Evolutionary conservation across 306 rosid species (phyloP), one percentile per base, ranked within the genome.

Genomic region (Vigna radiata): DNA sequence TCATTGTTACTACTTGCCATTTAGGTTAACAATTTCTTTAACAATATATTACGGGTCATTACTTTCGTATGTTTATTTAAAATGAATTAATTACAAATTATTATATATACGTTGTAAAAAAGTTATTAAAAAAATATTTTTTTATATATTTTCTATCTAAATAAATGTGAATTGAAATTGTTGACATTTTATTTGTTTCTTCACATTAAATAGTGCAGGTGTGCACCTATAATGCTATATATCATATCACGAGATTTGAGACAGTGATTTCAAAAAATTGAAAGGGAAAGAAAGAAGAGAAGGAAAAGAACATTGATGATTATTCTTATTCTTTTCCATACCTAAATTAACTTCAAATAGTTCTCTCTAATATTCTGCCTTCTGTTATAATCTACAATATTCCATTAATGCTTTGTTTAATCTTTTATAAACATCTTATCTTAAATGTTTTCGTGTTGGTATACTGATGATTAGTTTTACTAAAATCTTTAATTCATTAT

Each of bases 301-400:
- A 13, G 70, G 77, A 21, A 70, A 79, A 71, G 83, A 49, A 62
- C 59, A 70, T 62, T 79, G 2, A 1, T n/a, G n/a, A 49, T 50
- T 37, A 27, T 79, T 71, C 66, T 50, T 37, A 27, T 79, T 71
- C 66, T 27, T 71, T 48, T 31, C 75, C 52, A 31, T 17, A 1
- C 43, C 52, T 41, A 18, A 11, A n/a, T 25, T 17, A 77, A 17
- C 43, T 52, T 36, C 14, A 65, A 47, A 21, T 8, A 15, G 27
- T 19, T 58, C 17, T 76, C 9, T 64, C 12, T 43, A 11, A 55
- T 54, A 46, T 58, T 36, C 77, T 60, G 52, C 39, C 72, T 62
- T 72, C 36, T 50, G 15, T 23, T 27, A 12, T 11, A 55, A 62
- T 67, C 67, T 50, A 23, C 18, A 71, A 70, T 41, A 62, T 79